These are phyloP conservation scores for Didymella sp. DNA, from an alignment of 2,329 filamentous ascomycete species.

Conservation along the genomic window DNA sequence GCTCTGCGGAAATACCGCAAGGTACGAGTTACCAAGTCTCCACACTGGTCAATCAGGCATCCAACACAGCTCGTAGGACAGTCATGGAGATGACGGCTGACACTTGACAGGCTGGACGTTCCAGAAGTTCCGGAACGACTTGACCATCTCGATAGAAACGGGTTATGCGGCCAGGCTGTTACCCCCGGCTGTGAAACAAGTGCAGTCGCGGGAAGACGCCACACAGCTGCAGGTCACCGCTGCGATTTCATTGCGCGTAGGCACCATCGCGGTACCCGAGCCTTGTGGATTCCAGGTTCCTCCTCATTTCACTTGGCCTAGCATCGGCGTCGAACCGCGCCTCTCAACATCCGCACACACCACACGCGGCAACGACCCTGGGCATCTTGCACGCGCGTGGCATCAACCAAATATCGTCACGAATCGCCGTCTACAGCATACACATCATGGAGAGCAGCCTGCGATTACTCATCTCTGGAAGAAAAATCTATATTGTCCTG, in stretches of 20 bases:
- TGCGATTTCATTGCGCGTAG: neutral
- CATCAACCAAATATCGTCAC: neutral
- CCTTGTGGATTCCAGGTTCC: neutral
- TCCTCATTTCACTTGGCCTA: neutral
- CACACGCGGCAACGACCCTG: neutral
- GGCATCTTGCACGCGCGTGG: neutral
- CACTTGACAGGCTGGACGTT: constrained; percentile 8
- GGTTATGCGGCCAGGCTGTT: neutral
- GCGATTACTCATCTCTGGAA: neutral
- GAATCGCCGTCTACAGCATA: neutral
- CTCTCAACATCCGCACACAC: neutral
- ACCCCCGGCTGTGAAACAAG: constrained; percentile 2
- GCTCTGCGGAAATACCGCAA: constrained; percentile 9
- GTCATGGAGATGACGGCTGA: constrained; percentile 3
- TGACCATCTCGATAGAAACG: neutral
- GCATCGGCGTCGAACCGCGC: neutral
- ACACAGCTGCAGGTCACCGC: constrained; percentile 5
- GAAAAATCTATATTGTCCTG: neutral
- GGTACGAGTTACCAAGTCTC: neutral
- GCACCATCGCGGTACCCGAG: neutral
- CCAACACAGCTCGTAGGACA: neutral
- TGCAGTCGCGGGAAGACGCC: constrained; percentile 7
- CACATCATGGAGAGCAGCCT: neutral
- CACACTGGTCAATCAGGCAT: constrained; percentile 1
- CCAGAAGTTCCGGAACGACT: constrained; percentile 1